Conservation (phyloP, 176 grass and related monocot species). For the Musa acuminata region DNA sequence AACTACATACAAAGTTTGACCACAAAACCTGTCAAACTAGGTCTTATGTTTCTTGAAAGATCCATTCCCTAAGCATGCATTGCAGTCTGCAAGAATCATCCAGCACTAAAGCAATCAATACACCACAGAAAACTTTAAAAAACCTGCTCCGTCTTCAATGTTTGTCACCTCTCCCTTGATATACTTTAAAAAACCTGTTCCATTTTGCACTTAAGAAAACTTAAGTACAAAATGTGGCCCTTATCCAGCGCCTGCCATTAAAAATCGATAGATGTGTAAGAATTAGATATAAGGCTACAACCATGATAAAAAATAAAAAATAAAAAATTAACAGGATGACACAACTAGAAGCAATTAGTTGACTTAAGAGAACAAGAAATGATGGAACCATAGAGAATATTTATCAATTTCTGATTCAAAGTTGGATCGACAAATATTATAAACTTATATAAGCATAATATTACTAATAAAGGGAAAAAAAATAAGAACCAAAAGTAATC, state of each 20-base stretch:
- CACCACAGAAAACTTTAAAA: neutral
- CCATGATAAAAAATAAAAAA: neutral
- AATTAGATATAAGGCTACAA: neutral
- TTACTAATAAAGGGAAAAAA: too few species aligned
- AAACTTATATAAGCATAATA: neutral
- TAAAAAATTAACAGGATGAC: neutral
- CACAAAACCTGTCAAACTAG: too few species aligned
- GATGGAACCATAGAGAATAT: neutral
- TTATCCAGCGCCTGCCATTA: constrained; percentile 12
- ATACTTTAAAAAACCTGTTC: neutral
- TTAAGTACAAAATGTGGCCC: constrained; percentile 7
- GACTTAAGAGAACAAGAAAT: neutral
- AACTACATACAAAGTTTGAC: too few species aligned
- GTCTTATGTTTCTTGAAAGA: too few species aligned
- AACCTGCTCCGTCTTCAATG: neutral
- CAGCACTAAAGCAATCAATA: neutral
- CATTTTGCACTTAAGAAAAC: too few species aligned
- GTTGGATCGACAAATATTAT: neutral
- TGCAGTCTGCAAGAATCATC: too few species aligned
- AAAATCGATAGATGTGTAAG: neutral
- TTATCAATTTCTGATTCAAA: neutral
- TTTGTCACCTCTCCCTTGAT: neutral
- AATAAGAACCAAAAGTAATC: too few species aligned
- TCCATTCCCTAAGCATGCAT: too few species aligned
- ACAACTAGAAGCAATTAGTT: too few species aligned